Conservation (phyloP, 257 asterid genomes). For the Prunella vulgaris region DNA sequence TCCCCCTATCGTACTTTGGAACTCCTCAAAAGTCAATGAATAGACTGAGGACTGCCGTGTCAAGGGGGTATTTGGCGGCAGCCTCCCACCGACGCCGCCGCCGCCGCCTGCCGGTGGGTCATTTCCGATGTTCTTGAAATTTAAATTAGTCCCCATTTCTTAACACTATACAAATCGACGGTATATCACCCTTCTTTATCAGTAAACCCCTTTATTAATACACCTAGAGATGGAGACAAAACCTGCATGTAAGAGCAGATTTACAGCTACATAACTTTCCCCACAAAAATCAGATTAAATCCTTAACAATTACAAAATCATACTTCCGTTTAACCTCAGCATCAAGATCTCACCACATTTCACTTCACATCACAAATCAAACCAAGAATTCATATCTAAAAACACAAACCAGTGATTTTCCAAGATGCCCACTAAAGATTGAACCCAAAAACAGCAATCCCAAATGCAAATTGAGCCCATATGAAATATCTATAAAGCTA, state of each 20-base stretch:
- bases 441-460: no score
- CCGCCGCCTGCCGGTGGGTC: slow-evolving; percentile 36
- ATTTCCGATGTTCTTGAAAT: slow-evolving; percentile 59
- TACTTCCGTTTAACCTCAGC: neutral
- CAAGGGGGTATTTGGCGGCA: slow-evolving; percentile 35
- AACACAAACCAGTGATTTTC: slow-evolving; percentile 4
- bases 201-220: slow-evolving; percentile 1
- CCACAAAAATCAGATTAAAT: neutral
- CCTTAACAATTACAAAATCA: neutral
- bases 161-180: slow-evolving; percentile 24
- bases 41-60: slow-evolving; percentile 72
- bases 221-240: slow-evolving; percentile 14
- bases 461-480: slow-evolving; percentile 10
- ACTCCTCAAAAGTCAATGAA: slow-evolving; percentile 89
- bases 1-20: slow-evolving; percentile 57
- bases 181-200: neutral
- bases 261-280: neutral
- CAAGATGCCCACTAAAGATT: slow-evolving; percentile 21
- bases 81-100: slow-evolving; percentile 41
- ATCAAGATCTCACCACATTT: slow-evolving; percentile 17
- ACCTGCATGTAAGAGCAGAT: neutral
- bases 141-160: slow-evolving; percentile 64
- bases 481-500: slow-evolving; percentile 12
- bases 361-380: neutral
- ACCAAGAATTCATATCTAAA: neutral